Evolutionary conservation across 2,329 filamentous ascomycete species (phyloP), one percentile per base, ranked within the genome.

Genomic region (Scedosporium aurantiacum): DNA sequence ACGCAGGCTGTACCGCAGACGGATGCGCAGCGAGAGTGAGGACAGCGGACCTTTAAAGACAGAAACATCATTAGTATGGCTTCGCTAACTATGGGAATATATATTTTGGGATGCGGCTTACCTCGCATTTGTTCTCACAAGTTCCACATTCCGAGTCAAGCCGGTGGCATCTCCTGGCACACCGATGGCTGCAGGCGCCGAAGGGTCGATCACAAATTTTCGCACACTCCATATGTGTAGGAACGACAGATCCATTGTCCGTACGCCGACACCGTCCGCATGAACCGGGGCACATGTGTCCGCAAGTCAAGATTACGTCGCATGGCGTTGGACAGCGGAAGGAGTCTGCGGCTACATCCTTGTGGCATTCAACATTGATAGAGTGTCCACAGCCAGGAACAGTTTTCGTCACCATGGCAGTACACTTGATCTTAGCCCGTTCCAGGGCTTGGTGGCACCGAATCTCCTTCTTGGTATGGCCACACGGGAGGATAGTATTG

Each of bases 51-150:
- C 57, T 59, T n/a, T 25, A 16, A 8, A 23, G n/a, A 6, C 21
- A 28, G n/a, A 41, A 25, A 23, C 5, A 12, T 8, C 2, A 14
- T 12, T 43, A 41, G n/a, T 14, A 2, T 28, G n/a, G 2, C 18
- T 8, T 2, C 16, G 14, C 16, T 28, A 2, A 16, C 4, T 25
- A 16, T 58, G 7, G 37, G 18, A 16, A 5, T 18, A 21, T 18
- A 10, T 14, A 0, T 21, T 23, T n/a, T n/a, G 0, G 43, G 16
- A 23, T n/a, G n/a, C 16, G 10, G 7, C 57, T 18, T 10, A 82
- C 76, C 52, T 85, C 67, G 65, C 86, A 90, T 5, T 83, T 75
- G 64, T 76, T 69, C 3, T 78, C 79, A 67, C 86, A 90, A 2
- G 83, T 85, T 10, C 60, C 59, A 43, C 66, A 68, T 4, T 60